phyloP scores from a whole-genome alignment of 306 rosid species.

The Vigna reflexopilosa region DNA sequence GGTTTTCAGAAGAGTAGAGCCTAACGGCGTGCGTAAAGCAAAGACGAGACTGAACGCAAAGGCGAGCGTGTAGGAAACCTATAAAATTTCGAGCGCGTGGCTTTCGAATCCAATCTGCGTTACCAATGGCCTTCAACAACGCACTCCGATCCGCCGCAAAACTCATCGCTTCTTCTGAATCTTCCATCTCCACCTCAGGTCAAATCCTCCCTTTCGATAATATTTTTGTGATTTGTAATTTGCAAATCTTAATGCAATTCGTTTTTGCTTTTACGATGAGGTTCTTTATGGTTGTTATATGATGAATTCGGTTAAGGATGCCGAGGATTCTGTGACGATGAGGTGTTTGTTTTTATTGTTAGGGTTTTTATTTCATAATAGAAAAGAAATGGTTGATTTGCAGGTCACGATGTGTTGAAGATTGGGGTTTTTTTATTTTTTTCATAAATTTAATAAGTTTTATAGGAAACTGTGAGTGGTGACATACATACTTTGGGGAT shows the following conservation, averaged over 20 bases:
- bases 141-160: conserved; percentile 50
- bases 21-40: background rate
- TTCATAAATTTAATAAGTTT: background rate
- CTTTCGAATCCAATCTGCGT: conserved; percentile 7
- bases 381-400: background rate
- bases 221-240: background rate
- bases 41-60: background rate
- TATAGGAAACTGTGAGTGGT: background rate
- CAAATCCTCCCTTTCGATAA: background rate
- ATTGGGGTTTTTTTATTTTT: background rate
- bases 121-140: conserved; percentile 45
- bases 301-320: background rate
- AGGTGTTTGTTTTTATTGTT: background rate
- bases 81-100: background rate
- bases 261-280: background rate
- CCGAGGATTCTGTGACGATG: background rate
- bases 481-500: background rate
- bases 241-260: background rate
- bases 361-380: background rate
- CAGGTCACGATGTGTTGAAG: background rate
- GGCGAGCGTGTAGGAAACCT: background rate
- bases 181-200: conserved; percentile 47
- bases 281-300: background rate
- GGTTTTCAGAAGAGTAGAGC: conserved; percentile 15
- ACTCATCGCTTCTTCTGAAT: conserved; percentile 46